Percentiles rank a stretch among this genome's conserved stretches.
Evolutionary conservation across 345 rosid genomes (phyloP).

Genomic region (Lumnitzera littorea): DNA sequence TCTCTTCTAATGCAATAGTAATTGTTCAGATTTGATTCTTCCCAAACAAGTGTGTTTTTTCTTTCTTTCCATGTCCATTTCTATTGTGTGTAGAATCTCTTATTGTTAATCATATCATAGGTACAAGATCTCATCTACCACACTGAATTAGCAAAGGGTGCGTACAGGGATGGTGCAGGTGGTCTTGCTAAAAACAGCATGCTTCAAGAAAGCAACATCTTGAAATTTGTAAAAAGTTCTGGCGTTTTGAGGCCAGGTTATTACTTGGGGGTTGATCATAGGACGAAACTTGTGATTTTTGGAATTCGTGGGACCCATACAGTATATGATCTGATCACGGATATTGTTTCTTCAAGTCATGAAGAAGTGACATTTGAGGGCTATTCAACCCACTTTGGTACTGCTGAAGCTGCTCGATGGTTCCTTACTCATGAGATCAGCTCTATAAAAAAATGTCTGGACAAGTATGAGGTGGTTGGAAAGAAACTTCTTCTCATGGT

Average conservation of each 20-base stretch:
- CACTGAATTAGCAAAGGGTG: constrained; percentile 73
- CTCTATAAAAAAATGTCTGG: constrained; percentile 59
- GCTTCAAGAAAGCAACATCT: constrained; percentile 70
- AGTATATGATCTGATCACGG: constrained; percentile 77
- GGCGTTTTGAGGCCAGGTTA: constrained; percentile 95
- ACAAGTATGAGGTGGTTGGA: constrained; percentile 50
- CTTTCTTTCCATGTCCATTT: neutral
- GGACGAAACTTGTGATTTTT: constrained; percentile 63
- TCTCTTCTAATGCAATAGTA: constrained; percentile 61
- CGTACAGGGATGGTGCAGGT: constrained; percentile 45
- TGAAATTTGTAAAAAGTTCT: constrained; percentile 68
- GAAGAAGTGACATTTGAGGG: constrained; percentile 86
- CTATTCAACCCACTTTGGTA: constrained; percentile 91
- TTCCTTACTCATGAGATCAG: constrained; percentile 74
- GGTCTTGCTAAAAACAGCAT: constrained; percentile 63
- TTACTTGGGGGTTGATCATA: constrained; percentile 65
- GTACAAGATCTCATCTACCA: constrained; percentile 84
- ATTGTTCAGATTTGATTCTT: constrained; percentile 2
- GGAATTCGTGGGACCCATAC: constrained; percentile 90
- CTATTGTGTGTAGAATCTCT: neutral
- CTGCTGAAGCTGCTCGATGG: constrained; percentile 95
- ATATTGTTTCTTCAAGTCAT: constrained; percentile 72
- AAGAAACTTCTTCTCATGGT: neutral
- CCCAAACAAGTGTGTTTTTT: neutral
- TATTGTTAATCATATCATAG: constrained; percentile 20